Evolutionary conservation across 495 filamentous ascomycete species (phyloP).

Genomic region (Neurospora tetrasperma): DNA sequence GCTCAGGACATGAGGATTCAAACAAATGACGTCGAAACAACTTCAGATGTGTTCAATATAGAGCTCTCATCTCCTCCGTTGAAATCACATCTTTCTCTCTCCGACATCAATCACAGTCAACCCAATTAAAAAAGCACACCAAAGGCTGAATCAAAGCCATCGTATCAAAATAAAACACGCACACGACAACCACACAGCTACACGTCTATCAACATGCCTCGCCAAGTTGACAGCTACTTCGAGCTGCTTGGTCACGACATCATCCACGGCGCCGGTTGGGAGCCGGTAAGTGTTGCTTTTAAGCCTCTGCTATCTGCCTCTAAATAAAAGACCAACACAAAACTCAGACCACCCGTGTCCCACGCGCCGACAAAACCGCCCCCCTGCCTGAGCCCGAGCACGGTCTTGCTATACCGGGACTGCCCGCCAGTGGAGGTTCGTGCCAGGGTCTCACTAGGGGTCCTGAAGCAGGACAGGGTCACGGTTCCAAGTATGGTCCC

Average conservation of each 20-base stretch:
- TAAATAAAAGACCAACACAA: background rate
- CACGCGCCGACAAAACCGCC: slow-evolving; percentile 32
- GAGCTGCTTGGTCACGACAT: slow-evolving; percentile 25
- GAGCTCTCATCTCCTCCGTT: background rate
- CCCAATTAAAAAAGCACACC: background rate
- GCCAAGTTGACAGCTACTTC: slow-evolving; percentile 27
- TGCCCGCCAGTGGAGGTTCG: slow-evolving; percentile 22
- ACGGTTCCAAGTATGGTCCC: background rate
- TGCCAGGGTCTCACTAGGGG: slow-evolving; percentile 22
- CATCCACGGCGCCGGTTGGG: slow-evolving; percentile 27
- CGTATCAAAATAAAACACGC: background rate
- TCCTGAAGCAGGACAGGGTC: slow-evolving; percentile 17
- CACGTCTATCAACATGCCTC: slow-evolving; percentile 24
- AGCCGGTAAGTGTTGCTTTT: slow-evolving; percentile 11
- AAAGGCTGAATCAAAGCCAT: background rate
- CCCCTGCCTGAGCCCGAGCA: slow-evolving; percentile 26
- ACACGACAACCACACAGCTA: background rate
- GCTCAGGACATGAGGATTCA: background rate
- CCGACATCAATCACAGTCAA: background rate
- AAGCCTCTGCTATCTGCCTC: background rate
- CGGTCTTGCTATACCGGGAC: slow-evolving; percentile 20
- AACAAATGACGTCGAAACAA: background rate
- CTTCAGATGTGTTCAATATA: background rate
- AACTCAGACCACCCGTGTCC: slow-evolving; percentile 15
- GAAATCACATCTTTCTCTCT: background rate